Base-by-base conservation (phyloP, 352 stramenopile species). In the Elongisporangium undulatum region DNA sequence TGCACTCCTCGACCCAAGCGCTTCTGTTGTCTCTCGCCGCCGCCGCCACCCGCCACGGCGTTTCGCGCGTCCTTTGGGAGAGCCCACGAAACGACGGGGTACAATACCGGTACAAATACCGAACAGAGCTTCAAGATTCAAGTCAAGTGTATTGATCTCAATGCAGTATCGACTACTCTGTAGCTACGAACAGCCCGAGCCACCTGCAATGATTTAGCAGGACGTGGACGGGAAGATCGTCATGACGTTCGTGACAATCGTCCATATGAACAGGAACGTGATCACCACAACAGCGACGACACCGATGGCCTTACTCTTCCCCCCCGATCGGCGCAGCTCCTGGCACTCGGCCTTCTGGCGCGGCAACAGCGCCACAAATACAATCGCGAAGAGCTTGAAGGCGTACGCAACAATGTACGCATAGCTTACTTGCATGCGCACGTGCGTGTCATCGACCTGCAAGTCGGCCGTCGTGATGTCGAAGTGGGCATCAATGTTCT, bases 401-500 rank as follows among this genome's bases (percentile, higher is more conserved):
- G 60, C 64, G 56, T 84, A 84, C 8, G 62, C 61, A 53, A 60
- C 66, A 6, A 79, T 29, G 55, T 76, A 76, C 1, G 61, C 68
- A 53, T 76, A 79, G 4, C 68, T 66, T 34, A 75, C 65, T 51
- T 86, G 71, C 22, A 71, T 20, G 6, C 71, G 68, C 56, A 73
- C 70, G 12, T 61, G 48, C 1, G 61, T 68, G 62, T 76, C 65
- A 54, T 85, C 74, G 15, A 63, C 62, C 54, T 77, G 66, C 12
- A 85, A 56, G 21, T 79, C 68, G 4, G 59, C 53, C 39, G 53
- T 74, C n/a, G 67, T 51, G 21, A 85, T 65, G 49, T 72, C 67
- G 22, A 83, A 88, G 26, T 74, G 70, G 54, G 74, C 67, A 58
- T 85, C 74, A 24, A 85, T 75, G 61, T 78, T 79, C 65, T 82